These are phyloP conservation scores for Meyerozyma athensensis DNA, from an alignment of 1,139 yeast genomes.

Conservation along the genomic window DNA sequence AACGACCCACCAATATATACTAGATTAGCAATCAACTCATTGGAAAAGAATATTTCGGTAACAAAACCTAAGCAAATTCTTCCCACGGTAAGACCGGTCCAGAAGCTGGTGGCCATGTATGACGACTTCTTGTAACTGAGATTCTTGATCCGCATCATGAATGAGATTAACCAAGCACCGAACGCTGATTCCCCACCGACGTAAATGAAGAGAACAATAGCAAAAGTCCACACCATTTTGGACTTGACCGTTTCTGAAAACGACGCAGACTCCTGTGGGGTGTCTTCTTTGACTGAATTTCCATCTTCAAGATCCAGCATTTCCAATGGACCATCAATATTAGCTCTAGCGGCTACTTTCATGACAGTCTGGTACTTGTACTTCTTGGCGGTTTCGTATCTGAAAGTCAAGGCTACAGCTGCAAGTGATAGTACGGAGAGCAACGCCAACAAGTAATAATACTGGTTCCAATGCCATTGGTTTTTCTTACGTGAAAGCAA, in stretches of 20 bases:
- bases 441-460: conserved; percentile 34
- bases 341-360: conserved; percentile 12
- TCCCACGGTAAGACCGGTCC: conserved; percentile 65
- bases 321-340: conserved; percentile 10
- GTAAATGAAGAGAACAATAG: conserved; percentile 51
- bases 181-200: conserved; percentile 68
- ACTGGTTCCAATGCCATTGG: conserved; percentile 47
- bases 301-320: conserved; percentile 4
- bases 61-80: conserved; percentile 56
- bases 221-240: conserved; percentile 42
- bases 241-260: conserved; percentile 34
- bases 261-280: conserved; percentile 14
- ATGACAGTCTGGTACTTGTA: conserved; percentile 33
- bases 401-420: conserved; percentile 29
- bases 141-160: conserved; percentile 45
- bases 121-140: conserved; percentile 46
- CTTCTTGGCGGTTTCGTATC: conserved; percentile 52
- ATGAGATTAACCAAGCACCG: conserved; percentile 66
- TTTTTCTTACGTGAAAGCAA: conserved; percentile 28
- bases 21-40: conserved; percentile 44
- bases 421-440: conserved; percentile 22
- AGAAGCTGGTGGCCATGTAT: conserved; percentile 57
- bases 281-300: conserved; percentile 10
- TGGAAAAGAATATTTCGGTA: conserved; percentile 46
- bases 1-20: conserved; percentile 31